Percentiles rank a stretch among this genome's conserved stretches.
Evolutionary conservation across 192 early-diverging fungal species (phyloP).

Genomic region (Coemansia sp.): DNA sequence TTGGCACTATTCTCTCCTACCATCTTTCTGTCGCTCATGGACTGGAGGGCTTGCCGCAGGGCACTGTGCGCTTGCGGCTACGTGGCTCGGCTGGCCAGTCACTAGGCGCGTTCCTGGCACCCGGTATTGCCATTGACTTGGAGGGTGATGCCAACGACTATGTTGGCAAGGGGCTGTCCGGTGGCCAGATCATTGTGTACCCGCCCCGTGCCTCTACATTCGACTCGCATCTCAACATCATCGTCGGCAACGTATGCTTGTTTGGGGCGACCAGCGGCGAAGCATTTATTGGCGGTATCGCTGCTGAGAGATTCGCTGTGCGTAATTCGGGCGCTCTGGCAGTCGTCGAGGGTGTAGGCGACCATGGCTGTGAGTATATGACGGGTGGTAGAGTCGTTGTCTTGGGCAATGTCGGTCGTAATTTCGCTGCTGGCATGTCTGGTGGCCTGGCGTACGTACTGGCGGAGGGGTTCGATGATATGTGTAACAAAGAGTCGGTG

Average conservation of each 20-base stretch:
- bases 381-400: conserved; percentile 94
- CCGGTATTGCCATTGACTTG: conserved; percentile 87
- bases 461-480: conserved; percentile 67
- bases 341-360: conserved; percentile 95
- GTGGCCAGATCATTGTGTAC: conserved; percentile 88
- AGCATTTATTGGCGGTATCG: conserved; percentile 91
- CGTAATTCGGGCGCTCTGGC: conserved; percentile 97
- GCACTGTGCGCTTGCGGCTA: conserved; percentile 86
- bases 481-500: conserved; percentile 93
- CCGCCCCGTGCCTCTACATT: conserved; percentile 83
- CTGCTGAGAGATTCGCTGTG: conserved; percentile 97
- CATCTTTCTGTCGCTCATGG: conserved; percentile 80
- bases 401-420: conserved; percentile 87
- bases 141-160: conserved; percentile 99
- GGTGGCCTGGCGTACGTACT: conserved; percentile 97
- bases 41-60: conserved; percentile 81
- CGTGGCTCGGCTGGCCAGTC: conserved; percentile 96
- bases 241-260: conserved; percentile 97
- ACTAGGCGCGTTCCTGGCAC: conserved; percentile 91
- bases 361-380: conserved; percentile 99
- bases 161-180: conserved; percentile 97
- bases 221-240: conserved; percentile 86
- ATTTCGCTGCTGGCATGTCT: conserved; percentile 99
- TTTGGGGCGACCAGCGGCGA: conserved; percentile 95
- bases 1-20: conserved; percentile 93